Conservation (phyloP, 345 rosid species). For the Kandelia obovata region DNA sequence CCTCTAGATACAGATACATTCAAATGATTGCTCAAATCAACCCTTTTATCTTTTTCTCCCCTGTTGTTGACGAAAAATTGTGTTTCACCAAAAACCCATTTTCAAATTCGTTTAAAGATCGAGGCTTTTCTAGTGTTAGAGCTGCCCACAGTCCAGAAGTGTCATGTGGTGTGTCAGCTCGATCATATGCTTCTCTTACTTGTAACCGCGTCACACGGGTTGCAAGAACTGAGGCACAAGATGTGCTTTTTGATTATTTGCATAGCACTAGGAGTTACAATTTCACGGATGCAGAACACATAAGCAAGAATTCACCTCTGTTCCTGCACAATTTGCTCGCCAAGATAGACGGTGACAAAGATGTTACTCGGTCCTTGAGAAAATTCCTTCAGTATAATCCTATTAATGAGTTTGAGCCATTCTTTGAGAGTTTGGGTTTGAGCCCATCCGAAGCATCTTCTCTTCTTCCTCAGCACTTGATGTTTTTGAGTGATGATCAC, state of each 20-base stretch:
- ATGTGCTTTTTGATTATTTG: conserved; percentile 71
- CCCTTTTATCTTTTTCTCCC: conserved; percentile 23
- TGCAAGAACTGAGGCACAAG: conserved; percentile 50
- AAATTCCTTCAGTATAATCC: conserved; percentile 72
- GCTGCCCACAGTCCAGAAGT: conserved; percentile 21
- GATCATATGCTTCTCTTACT: conserved; percentile 20
- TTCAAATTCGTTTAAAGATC: conserved; percentile 25
- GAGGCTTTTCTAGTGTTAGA: conserved; percentile 30
- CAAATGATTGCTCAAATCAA: conserved; percentile 38
- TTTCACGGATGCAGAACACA: conserved; percentile 72
- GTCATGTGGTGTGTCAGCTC: conserved; percentile 24
- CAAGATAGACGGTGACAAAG: conserved; percentile 44
- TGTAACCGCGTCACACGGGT: conserved; percentile 31
- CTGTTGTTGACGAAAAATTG: conserved; percentile 26
- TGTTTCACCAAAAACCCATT: conserved; percentile 24
- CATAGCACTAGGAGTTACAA: conserved; percentile 56
- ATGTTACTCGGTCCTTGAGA: conserved; percentile 40
- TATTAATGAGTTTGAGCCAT: conserved; percentile 80
- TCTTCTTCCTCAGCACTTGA: conserved; percentile 47
- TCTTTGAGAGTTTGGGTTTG: conserved; percentile 85
- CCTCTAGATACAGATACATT: conserved; percentile 18
- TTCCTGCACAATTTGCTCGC: conserved; percentile 50
- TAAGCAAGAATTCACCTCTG: conserved; percentile 68
- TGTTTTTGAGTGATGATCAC: conserved; percentile 54
- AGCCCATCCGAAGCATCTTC: conserved; percentile 36